phyloP scores from a whole-genome alignment of 257 asterid species.

The Vinca minor region DNA sequence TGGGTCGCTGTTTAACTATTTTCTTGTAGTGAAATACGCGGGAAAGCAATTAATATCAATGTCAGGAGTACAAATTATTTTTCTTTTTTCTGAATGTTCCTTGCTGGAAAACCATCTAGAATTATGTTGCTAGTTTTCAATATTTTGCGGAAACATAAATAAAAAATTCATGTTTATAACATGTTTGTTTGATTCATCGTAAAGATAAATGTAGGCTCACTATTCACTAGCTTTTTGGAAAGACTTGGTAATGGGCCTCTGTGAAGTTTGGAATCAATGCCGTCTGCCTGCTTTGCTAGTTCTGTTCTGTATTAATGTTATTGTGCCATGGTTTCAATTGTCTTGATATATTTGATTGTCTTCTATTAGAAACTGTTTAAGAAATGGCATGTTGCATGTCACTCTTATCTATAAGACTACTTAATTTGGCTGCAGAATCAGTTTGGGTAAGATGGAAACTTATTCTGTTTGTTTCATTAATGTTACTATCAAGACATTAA shows the following conservation, averaged over 20 bases:
- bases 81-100: neutral
- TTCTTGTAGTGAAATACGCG: neutral
- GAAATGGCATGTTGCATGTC: neutral
- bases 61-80: neutral
- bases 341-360: neutral
- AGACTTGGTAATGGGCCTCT: neutral
- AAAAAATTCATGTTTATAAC: neutral
- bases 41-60: neutral
- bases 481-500: neutral
- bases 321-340: neutral
- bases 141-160: neutral
- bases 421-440: neutral
- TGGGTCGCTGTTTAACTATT: no score
- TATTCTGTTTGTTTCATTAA: neutral
- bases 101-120: neutral
- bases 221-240: neutral
- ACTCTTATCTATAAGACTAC: neutral
- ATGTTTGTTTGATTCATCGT: neutral
- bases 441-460: neutral
- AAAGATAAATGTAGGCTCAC: neutral
- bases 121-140: neutral
- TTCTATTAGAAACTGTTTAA: neutral
- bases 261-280: neutral
- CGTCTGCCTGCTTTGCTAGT: neutral
- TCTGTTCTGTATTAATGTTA: neutral